Conservation (phyloP, 176 grass and related monocot species). For the Oryza punctata region DNA sequence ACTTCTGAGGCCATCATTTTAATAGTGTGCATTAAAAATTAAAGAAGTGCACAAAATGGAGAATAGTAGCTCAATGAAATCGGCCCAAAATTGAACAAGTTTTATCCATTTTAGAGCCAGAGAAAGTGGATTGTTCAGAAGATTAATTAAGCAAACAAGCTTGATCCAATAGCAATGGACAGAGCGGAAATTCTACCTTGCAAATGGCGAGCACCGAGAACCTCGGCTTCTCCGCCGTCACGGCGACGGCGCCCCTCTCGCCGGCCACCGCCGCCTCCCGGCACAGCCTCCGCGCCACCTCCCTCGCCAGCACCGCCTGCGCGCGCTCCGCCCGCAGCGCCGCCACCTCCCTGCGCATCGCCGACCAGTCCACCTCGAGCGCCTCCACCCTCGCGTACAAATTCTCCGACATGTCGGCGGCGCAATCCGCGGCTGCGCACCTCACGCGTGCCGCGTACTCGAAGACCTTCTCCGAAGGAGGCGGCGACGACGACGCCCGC, state of each 20-base stretch:
- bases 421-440: not conserved
- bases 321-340: slow-evolving; percentile 43
- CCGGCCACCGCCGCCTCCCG: slow-evolving; percentile 14
- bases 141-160: too few species aligned
- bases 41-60: not conserved
- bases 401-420: not conserved
- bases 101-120: not conserved
- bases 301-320: slow-evolving; percentile 40
- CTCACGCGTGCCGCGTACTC: not conserved
- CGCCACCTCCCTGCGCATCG: slow-evolving; percentile 36
- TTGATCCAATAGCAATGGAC: too few species aligned
- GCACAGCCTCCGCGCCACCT: slow-evolving; percentile 41
- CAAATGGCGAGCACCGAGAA: slow-evolving; percentile 46
- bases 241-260: slow-evolving; percentile 22
- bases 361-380: slow-evolving; percentile 46
- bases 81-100: not conserved
- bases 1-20: not conserved
- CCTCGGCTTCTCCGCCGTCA: not conserved
- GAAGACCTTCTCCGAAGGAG: not conserved
- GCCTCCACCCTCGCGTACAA: slow-evolving; percentile 47
- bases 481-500: not conserved
- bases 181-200: slow-evolving; percentile 37
- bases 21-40: too few species aligned
- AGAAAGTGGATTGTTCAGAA: not conserved
- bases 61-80: not conserved